phyloP scores from a whole-genome alignment of 495 filamentous ascomycete genomes.

The Penicillium goetzii region DNA sequence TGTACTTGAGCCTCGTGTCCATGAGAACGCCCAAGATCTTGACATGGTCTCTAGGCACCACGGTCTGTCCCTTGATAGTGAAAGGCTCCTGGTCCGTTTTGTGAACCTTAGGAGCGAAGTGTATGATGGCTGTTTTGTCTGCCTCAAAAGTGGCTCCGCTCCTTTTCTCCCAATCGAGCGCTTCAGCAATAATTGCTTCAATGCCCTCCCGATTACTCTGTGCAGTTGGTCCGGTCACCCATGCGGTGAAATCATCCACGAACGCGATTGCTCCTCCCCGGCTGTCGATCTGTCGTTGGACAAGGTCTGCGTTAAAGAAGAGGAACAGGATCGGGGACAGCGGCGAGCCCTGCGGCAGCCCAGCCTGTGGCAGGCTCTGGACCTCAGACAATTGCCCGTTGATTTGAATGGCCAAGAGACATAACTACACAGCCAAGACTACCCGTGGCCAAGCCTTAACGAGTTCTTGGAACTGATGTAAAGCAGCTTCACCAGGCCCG shows the following conservation, averaged over 20 bases:
- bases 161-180: constrained; percentile 30
- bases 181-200: constrained; percentile 25
- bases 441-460: constrained; percentile 7
- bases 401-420: constrained; percentile 4
- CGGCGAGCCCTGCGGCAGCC: too few species aligned
- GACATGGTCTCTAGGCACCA: constrained; percentile 23
- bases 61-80: constrained; percentile 32
- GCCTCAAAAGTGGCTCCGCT: constrained; percentile 33
- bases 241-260: too few species aligned
- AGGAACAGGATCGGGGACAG: too few species aligned
- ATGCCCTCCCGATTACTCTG: too few species aligned
- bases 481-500: constrained; percentile 7
- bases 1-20: too few species aligned
- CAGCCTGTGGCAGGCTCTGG: too few species aligned
- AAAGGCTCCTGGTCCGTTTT: constrained; percentile 29
- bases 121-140: constrained; percentile 35
- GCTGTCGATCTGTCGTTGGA: too few species aligned
- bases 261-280: too few species aligned
- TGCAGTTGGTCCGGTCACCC: too few species aligned
- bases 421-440: constrained; percentile 8
- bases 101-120: constrained; percentile 30
- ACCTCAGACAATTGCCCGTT: too few species aligned
- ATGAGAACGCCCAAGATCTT: too few species aligned
- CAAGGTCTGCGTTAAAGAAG: too few species aligned
- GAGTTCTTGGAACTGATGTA: constrained; percentile 8